Evolutionary conservation across 2,329 filamentous ascomycete genomes (phyloP).

Genomic region (Claviceps capensis): DNA sequence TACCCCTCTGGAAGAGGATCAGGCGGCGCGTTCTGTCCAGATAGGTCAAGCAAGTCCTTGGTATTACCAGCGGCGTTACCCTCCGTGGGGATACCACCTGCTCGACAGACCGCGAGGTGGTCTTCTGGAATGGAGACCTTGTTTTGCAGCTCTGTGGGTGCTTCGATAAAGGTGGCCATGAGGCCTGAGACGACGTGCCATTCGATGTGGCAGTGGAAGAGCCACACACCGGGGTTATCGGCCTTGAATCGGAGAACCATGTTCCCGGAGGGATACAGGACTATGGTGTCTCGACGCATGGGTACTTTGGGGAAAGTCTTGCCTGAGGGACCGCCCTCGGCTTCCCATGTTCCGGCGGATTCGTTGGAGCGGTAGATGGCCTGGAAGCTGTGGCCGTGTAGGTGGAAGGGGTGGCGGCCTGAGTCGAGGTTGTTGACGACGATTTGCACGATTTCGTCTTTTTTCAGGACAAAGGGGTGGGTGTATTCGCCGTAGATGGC

Average conservation of each 20-base stretch:
- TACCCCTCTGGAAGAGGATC: conserved; percentile 47
- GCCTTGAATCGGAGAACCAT: conserved; percentile 54
- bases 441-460: conserved; percentile 57
- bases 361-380: conserved; percentile 46
- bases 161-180: conserved; percentile 49
- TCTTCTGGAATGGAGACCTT: conserved; percentile 43
- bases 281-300: conserved; percentile 55
- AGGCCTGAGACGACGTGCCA: conserved; percentile 62
- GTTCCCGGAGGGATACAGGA: conserved; percentile 51
- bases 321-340: conserved; percentile 28
- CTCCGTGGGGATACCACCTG: conserved; percentile 30
- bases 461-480: conserved; percentile 52
- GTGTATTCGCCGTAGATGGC: conserved; percentile 52
- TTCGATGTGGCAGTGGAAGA: conserved; percentile 72
- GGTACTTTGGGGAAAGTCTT: conserved; percentile 37
- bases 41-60: conserved; percentile 46
- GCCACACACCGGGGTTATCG: conserved; percentile 56
- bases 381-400: conserved; percentile 69
- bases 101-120: conserved; percentile 44
- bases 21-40: conserved; percentile 43
- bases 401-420: conserved; percentile 60
- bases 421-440: conserved; percentile 64
- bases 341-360: conserved; percentile 41
- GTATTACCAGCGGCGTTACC: conserved; percentile 71
- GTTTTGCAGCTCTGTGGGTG: conserved; percentile 47